Base-by-base conservation (phyloP, 495 filamentous ascomycete genomes). In the Trichocladium antarcticum region DNA sequence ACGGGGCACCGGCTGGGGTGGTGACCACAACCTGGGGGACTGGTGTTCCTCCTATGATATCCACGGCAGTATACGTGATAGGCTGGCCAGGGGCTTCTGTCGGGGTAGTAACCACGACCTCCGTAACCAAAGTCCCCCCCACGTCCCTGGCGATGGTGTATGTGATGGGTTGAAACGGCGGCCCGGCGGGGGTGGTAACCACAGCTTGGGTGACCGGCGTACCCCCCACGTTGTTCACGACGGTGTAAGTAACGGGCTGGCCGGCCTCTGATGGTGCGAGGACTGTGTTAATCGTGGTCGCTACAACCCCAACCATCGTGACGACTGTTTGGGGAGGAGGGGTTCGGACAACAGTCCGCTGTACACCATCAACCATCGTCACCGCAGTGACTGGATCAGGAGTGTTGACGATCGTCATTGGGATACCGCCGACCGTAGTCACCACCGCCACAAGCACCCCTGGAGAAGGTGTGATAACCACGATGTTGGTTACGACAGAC, bases 401-500 rank as follows among this genome's bases (percentile, higher is more conserved):
- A 2, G 19, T 45, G 17, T 54, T 49, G 42, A 61, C 49, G 4
- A 57, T 32, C 0, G 55, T 57, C 28, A 56, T 55, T 5, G 46
- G 55, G 1, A 45, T 41, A 17, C 55, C 57, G 4, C 53, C 56
- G 17, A 57, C 45, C 2, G 35, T 54, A 0, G 55, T 50, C 17
- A 56, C 55, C 29, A 50, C 27, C 36, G 36, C 22, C 3, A 47
- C 37, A 1, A 49, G 20, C 1, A 41, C 41, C 3, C 31, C 51
- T 2, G 46, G 37, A 2, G 52, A 39, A 5, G 59, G 59, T 3
- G 59, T 62, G 32, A 62, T 47, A 12, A 62, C 57, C 21, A 62
- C 42, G 9, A 52, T 6, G 11, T 55, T 51, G 15, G 57, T 62
- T 6, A 60, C 57, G 4, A 24, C 49, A 8, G 42, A 22, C 5